Conservation (phyloP, 2,329 filamentous ascomycete species). For the Trichophyton rubrum region DNA sequence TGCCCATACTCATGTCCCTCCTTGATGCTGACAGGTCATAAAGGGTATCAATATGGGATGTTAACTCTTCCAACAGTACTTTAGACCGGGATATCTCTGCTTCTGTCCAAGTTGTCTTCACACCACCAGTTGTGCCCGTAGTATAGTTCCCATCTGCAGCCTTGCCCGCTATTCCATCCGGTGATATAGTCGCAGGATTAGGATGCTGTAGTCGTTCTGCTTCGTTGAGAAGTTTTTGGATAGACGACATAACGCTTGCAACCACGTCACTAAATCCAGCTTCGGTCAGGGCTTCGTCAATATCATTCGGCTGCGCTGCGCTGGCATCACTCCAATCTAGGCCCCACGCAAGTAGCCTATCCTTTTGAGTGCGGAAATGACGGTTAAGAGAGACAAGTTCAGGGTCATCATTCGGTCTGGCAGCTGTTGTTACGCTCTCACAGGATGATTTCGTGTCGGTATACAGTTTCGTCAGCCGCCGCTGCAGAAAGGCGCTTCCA, state of each 20-base stretch:
- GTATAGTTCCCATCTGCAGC: slow-evolving; percentile 26
- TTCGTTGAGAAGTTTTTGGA: slow-evolving; percentile 50
- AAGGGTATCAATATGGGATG: slow-evolving; percentile 50
- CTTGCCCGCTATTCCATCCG: slow-evolving; percentile 26
- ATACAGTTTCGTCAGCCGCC: slow-evolving; percentile 48
- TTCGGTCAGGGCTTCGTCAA: slow-evolving; percentile 50
- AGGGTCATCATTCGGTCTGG: slow-evolving; percentile 37
- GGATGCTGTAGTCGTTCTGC: slow-evolving; percentile 45
- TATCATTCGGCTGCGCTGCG: slow-evolving; percentile 44
- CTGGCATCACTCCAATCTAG: slow-evolving; percentile 53
- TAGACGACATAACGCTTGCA: slow-evolving; percentile 51
- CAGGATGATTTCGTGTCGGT: slow-evolving; percentile 52
- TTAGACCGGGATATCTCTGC: slow-evolving; percentile 44
- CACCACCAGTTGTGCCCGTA: slow-evolving; percentile 22
- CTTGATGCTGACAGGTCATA: slow-evolving; percentile 50
- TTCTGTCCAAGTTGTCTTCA: slow-evolving; percentile 36
- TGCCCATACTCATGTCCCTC: slow-evolving; percentile 33
- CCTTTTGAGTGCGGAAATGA: slow-evolving; percentile 51
- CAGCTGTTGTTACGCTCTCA: slow-evolving; percentile 41
- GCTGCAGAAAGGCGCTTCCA: slow-evolving; percentile 33
- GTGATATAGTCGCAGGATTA: slow-evolving; percentile 24
- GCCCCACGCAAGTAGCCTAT: slow-evolving; percentile 52
- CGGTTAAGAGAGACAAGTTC: slow-evolving; percentile 46
- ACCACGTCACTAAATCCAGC: slow-evolving; percentile 53
- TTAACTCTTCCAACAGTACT: slow-evolving; percentile 47